Conservation (phyloP, 352 stramenopile genomes). For the Globisporangium splendens region DNA sequence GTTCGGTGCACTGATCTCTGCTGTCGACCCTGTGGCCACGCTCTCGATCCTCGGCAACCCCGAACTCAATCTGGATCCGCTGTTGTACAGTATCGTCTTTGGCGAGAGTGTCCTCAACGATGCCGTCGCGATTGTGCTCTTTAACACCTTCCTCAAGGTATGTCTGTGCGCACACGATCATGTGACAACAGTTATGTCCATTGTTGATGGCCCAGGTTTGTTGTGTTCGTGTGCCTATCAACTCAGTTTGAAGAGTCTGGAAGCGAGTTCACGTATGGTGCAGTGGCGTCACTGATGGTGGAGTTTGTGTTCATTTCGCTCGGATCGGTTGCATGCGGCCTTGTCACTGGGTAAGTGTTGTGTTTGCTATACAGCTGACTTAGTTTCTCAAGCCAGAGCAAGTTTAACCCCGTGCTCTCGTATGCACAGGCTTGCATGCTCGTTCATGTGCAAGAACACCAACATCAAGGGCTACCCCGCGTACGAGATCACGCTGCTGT, state of each 20-base stretch:
- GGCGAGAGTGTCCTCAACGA: slow-evolving; percentile 97
- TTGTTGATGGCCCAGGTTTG: neutral
- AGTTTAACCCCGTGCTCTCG: too few species aligned
- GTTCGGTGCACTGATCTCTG: slow-evolving; percentile 94
- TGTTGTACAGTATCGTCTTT: slow-evolving; percentile 94
- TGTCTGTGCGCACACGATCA: slow-evolving; percentile 19
- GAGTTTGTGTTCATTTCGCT: slow-evolving; percentile 80
- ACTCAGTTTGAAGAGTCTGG: slow-evolving; percentile 71
- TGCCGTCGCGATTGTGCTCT: slow-evolving; percentile 96
- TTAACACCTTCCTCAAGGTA: slow-evolving; percentile 94
- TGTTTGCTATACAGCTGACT: neutral
- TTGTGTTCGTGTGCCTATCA: neutral
- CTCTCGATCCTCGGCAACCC: slow-evolving; percentile 94
- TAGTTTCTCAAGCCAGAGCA: neutral
- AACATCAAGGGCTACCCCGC: slow-evolving; percentile 79
- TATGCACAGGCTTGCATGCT: slow-evolving; percentile 58
- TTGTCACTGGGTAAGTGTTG: slow-evolving; percentile 55
- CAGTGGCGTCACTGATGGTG: slow-evolving; percentile 59
- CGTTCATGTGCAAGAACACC: slow-evolving; percentile 71
- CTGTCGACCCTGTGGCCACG: slow-evolving; percentile 96
- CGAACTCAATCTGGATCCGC: slow-evolving; percentile 88
- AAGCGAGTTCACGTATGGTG: slow-evolving; percentile 58
- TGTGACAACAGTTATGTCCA: neutral
- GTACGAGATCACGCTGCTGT: slow-evolving; percentile 74
- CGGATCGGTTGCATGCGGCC: slow-evolving; percentile 71